These are phyloP conservation scores for Amaranthus hypochondriacus DNA, from an alignment of 148 eudicot species.

Conservation along the genomic window DNA sequence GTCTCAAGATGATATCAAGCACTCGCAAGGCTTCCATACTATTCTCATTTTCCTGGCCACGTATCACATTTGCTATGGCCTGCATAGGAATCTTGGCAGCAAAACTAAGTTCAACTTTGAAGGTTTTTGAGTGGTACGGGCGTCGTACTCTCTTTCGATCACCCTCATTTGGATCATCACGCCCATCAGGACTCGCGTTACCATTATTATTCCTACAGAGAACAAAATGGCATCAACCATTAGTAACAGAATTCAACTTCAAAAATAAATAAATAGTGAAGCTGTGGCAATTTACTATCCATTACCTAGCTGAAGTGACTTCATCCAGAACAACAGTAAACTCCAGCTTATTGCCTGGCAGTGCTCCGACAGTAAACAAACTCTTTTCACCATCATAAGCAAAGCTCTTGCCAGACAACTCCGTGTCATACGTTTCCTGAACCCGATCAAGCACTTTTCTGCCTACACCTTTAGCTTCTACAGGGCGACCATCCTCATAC, in stretches of 20 bases:
- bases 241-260: not conserved
- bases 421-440: too few relatives aligned
- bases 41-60: conserved; percentile 81
- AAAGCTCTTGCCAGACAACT: too few relatives aligned
- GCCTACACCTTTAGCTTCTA: conserved; percentile 79
- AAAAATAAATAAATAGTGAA: not conserved
- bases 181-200: conserved; percentile 49
- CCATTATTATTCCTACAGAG: conserved; percentile 45
- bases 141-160: conserved; percentile 66
- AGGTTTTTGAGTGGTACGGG: conserved; percentile 62
- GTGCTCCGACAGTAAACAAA: conserved; percentile 78
- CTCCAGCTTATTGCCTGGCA: conserved; percentile 76
- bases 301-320: conserved; percentile 47
- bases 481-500: conserved; percentile 91
- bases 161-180: conserved; percentile 48
- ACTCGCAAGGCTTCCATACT: conserved; percentile 80
- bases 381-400: conserved; percentile 6
- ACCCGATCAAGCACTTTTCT: too few relatives aligned
- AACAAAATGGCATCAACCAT: not conserved
- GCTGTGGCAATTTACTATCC: not conserved
- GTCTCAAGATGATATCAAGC: conserved; percentile 30
- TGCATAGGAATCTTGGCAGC: conserved; percentile 97
- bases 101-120: conserved; percentile 78
- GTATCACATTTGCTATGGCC: conserved; percentile 73
- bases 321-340: conserved; percentile 30